Conservation (phyloP, 2,329 filamentous ascomycete species). For the Stagonosporopsis rhizophila region DNA sequence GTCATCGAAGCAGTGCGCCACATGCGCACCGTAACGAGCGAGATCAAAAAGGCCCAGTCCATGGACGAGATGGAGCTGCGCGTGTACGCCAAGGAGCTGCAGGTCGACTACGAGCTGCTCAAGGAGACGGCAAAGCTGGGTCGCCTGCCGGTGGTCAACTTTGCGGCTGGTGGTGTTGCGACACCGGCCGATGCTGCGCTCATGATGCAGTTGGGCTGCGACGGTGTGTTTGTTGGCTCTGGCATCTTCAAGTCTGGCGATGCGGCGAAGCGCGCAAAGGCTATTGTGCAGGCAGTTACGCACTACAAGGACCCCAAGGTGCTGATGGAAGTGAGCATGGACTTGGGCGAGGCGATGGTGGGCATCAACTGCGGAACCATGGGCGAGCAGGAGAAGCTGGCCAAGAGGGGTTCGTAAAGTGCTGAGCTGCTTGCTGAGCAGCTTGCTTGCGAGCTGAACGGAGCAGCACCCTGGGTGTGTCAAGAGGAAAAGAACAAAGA, state of each 20-base stretch:
- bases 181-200: slow-evolving; percentile 95
- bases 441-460: background rate
- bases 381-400: slow-evolving; percentile 80
- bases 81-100: slow-evolving; percentile 80
- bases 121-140: slow-evolving; percentile 87
- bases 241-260: slow-evolving; percentile 98
- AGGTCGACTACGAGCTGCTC: slow-evolving; percentile 78
- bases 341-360: slow-evolving; percentile 97
- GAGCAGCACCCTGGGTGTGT: background rate
- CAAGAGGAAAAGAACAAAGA: background rate
- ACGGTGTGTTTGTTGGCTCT: slow-evolving; percentile 95
- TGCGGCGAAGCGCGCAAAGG: slow-evolving; percentile 86
- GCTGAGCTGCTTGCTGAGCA: too few species aligned
- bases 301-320: slow-evolving; percentile 87
- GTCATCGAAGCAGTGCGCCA: slow-evolving; percentile 96
- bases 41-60: slow-evolving; percentile 75
- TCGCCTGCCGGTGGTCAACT: slow-evolving; percentile 93
- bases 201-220: slow-evolving; percentile 99
- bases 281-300: slow-evolving; percentile 92
- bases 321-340: slow-evolving; percentile 84
- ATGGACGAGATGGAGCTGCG: slow-evolving; percentile 77
- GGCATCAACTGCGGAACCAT: slow-evolving; percentile 87
- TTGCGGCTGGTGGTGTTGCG: slow-evolving; percentile 98
- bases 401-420: slow-evolving; percentile 83
- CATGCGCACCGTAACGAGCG: slow-evolving; percentile 86